Conservation (phyloP, 345 rosid species). For the Lagerstroemia speciosa region DNA sequence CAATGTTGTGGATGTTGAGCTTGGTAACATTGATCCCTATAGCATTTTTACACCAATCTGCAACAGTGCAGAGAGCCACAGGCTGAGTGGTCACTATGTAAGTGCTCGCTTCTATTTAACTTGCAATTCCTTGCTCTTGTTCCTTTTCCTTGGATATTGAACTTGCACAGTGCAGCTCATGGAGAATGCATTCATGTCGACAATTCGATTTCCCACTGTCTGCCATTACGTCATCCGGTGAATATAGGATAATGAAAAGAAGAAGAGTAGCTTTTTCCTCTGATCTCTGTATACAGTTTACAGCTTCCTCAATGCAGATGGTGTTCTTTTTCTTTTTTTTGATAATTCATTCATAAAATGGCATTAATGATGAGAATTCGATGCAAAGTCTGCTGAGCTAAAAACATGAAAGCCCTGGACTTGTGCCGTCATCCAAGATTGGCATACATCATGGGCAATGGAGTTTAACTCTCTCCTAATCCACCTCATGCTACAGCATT, state of each 20-base stretch:
- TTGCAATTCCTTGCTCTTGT: neutral
- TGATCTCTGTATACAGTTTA: neutral
- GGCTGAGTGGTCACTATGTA: slow-evolving; percentile 59
- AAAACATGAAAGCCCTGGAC: too few relatives aligned
- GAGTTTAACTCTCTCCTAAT: too few relatives aligned
- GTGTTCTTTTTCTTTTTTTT: too few relatives aligned
- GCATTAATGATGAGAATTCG: too few relatives aligned
- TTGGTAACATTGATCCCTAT: slow-evolving; percentile 76
- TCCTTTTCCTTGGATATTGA: neutral
- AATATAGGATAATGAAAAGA: too few relatives aligned
- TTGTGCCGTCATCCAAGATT: too few relatives aligned
- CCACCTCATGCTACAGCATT: too few relatives aligned
- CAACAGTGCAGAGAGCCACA: slow-evolving; percentile 39
- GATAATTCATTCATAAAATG: too few relatives aligned
- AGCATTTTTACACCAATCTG: slow-evolving; percentile 84
- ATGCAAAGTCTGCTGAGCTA: too few relatives aligned
- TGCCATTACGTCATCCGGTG: neutral
- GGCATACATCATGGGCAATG: too few relatives aligned
- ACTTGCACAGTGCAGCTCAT: neutral
- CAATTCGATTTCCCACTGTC: neutral
- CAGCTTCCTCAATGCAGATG: neutral
- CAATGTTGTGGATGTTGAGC: slow-evolving; percentile 45
- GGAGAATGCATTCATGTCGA: neutral
- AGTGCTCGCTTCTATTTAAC: slow-evolving; percentile 15
- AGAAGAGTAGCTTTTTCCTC: too few relatives aligned